A percentile compares a stretch with the other conserved stretches of the same genome.
Conservation (phyloP, 116 monocot genomes). For the Dioscorea cayenensis region DNA sequence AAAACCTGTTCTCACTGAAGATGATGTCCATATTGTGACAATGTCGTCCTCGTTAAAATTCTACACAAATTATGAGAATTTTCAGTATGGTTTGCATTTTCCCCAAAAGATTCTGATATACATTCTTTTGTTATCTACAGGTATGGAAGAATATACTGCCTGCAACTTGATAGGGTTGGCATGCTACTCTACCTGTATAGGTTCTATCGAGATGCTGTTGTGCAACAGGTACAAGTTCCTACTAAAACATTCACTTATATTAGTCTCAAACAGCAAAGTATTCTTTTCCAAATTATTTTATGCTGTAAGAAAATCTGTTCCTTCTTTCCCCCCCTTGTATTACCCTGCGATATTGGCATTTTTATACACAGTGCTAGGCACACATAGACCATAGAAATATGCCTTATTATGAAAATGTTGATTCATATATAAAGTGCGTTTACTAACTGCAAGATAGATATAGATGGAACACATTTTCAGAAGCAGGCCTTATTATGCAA, state of each 20-base stretch:
- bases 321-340: too few relatives aligned
- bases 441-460: too few relatives aligned
- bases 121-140: conserved; percentile 32
- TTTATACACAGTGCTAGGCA: too few relatives aligned
- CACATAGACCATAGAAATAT: too few relatives aligned
- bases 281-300: background rate
- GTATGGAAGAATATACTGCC: conserved; percentile 96
- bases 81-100: background rate
- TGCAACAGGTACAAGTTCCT: conserved; percentile 61
- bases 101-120: background rate
- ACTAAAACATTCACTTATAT: background rate
- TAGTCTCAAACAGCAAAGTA: background rate
- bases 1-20: conserved; percentile 79
- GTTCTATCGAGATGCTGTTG: conserved; percentile 97
- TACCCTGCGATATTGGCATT: too few relatives aligned
- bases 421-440: too few relatives aligned
- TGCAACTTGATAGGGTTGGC: conserved; percentile 78
- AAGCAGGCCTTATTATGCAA: background rate
- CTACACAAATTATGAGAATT: background rate
- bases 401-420: background rate
- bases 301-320: too few relatives aligned
- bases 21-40: conserved; percentile 83
- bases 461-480: too few relatives aligned
- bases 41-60: conserved; percentile 34
- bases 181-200: conserved; percentile 74